Base-by-base conservation (phyloP, 192 early-diverging fungal species). In the Coemansia sp. region DNA sequence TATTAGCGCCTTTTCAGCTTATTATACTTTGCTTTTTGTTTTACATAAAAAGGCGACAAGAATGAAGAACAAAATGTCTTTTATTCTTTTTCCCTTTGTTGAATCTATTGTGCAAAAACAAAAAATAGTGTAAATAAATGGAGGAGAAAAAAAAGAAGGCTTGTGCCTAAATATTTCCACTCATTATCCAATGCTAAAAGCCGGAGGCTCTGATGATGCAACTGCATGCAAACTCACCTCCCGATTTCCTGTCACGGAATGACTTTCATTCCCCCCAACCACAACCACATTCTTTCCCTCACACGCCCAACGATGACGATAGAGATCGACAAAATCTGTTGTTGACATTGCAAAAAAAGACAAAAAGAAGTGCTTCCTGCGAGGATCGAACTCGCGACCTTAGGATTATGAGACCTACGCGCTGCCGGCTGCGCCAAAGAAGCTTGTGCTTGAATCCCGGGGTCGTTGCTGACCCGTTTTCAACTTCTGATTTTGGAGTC, bases 331-430 rank as follows among this genome's bases (percentile, higher is more conserved):
- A 26, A 26, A 26, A 26, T 26, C 26, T 26, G 26, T 3, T 3
- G 1, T 47, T 0, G 16, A 1, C 16, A n/a, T 47, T 47, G 46
- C 46, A 47, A 47, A 47, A 61, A 68, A 68, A 60, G 41, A 49
- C 43, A 45, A 64, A 47, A 58, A 59, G 13, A 13, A 40, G 48
- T 72, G 63, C 63, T 60, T 57, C 63, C 57, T 65, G 63, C 58
- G 63, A 72, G 69, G 63, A 19, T 72, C 69, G 63, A 72, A 72
- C 63, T 72, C 69, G 64, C 69, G 68, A 69, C 69, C 69, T 72
- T 72, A 59, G 26, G 69, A 72, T 72, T 72, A 72, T 72, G 69
- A 72, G 69, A 72, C 69, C 42, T 59, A 72, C 69, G 69, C 69
- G 43, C 68, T 69, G 48, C 68, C 68, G 22, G 56, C 68, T 69